Evolutionary conservation across 805 yeast species (phyloP).

Genomic region (Candida mattraensis): DNA sequence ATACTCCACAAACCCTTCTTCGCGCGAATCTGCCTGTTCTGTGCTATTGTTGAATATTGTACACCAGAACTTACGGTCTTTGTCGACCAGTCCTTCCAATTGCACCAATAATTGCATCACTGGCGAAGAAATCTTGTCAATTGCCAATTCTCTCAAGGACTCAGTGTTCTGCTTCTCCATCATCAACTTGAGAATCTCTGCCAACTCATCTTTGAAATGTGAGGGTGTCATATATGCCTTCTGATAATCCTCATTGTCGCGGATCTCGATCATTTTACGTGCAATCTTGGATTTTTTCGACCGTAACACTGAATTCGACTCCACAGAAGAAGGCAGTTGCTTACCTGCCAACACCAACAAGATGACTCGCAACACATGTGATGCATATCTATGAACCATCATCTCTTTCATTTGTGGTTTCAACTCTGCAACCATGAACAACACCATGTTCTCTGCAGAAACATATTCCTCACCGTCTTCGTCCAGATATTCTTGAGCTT

Average conservation of each 20-base stretch:
- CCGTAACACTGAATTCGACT: constrained; percentile 69
- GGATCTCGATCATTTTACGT: constrained; percentile 87
- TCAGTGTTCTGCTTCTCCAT: constrained; percentile 40
- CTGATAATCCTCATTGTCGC: constrained; percentile 71
- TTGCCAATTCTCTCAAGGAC: constrained; percentile 66
- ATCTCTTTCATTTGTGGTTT: constrained; percentile 57
- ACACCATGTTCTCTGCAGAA: constrained; percentile 65
- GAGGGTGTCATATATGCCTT: constrained; percentile 68
- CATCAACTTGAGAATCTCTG: constrained; percentile 45
- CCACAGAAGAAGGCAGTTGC: constrained; percentile 70
- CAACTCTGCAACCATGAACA: constrained; percentile 65
- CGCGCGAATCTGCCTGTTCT: constrained; percentile 54
- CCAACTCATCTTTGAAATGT: constrained; percentile 62
- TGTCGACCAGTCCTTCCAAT: constrained; percentile 77
- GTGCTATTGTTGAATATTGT: constrained; percentile 52
- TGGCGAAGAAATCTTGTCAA: constrained; percentile 83
- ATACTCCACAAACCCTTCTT: constrained; percentile 81
- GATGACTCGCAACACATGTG: constrained; percentile 79
- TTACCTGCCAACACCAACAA: constrained; percentile 75
- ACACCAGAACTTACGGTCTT: constrained; percentile 71
- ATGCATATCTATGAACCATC: constrained; percentile 77
- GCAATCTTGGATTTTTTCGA: constrained; percentile 86
- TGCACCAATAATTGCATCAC: constrained; percentile 76
- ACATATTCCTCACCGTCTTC: constrained; percentile 41
- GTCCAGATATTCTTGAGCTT: constrained; percentile 34